A percentile compares a stretch with the other conserved stretches of the same genome.
phyloP scores from a whole-genome alignment of 1,139 yeast species.

The Suhomyces taliae region DNA sequence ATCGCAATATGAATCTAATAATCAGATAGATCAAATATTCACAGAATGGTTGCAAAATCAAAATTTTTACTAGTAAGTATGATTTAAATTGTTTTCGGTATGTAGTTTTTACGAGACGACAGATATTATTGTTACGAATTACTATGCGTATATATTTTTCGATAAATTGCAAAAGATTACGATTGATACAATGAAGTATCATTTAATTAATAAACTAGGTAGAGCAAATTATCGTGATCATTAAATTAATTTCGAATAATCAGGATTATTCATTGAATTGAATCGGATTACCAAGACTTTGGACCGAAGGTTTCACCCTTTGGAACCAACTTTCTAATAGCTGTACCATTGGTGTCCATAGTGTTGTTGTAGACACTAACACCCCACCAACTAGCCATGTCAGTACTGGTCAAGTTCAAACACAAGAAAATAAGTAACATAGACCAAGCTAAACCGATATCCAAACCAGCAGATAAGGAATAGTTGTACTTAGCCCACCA shows the following conservation, averaged over 20 bases:
- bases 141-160: neutral
- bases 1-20: too few species aligned
- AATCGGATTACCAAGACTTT: conserved; percentile 20
- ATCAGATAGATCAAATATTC: too few species aligned
- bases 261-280: neutral
- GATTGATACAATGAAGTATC: neutral
- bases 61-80: too few species aligned
- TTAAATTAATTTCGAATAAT: neutral
- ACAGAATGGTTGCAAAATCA: too few species aligned
- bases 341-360: conserved; percentile 15
- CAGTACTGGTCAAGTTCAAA: conserved; percentile 28
- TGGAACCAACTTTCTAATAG: conserved; percentile 13
- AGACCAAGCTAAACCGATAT: conserved; percentile 55
- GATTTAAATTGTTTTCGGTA: too few species aligned
- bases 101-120: too few species aligned
- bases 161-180: neutral
- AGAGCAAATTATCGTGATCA: neutral
- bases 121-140: too few species aligned
- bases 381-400: conserved; percentile 62
- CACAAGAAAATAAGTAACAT: conserved; percentile 49
- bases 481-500: conserved; percentile 73
- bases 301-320: conserved; percentile 23
- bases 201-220: neutral
- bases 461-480: conserved; percentile 57
- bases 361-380: conserved; percentile 34